Evolutionary conservation across 1,284 basidiomycete genomes (phyloP).

Genomic region (Xerocomus cyaneibrunnescens): DNA sequence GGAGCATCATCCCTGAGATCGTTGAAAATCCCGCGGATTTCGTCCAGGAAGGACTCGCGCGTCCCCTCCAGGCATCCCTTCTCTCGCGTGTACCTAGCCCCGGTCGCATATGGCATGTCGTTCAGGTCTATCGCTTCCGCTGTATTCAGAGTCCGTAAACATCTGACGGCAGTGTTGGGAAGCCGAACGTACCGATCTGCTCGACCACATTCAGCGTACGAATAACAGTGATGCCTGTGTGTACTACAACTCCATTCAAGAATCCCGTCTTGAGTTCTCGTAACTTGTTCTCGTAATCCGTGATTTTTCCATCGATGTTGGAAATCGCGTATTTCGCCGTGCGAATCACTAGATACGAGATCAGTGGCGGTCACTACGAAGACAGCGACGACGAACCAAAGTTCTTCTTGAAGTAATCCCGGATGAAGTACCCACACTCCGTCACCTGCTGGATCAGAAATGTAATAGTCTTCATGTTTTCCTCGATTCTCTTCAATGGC

Average conservation of each 20-base stretch:
- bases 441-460: not conserved
- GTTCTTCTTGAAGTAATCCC: not conserved
- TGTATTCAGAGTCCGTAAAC: not conserved
- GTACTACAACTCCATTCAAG: not conserved
- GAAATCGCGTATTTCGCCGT: not conserved
- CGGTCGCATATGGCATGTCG: no score
- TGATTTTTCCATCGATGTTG: not conserved
- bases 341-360: not conserved
- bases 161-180: not conserved
- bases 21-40: not conserved
- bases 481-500: not conserved
- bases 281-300: not conserved
- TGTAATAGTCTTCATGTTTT: not conserved
- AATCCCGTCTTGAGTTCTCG: not conserved
- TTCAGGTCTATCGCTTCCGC: not conserved
- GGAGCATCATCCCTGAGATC: not conserved
- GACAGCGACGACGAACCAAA: not conserved
- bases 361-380: not conserved
- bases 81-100: not conserved
- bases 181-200: not conserved
- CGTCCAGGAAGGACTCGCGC: not conserved
- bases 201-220: not conserved
- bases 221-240: not conserved
- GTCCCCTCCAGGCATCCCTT: not conserved
- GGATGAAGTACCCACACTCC: no score